A percentile compares a stretch with the other conserved stretches of the same genome.
phyloP scores from a whole-genome alignment of 2,329 filamentous ascomycete genomes.

The Aspergillus puulaauensis region DNA sequence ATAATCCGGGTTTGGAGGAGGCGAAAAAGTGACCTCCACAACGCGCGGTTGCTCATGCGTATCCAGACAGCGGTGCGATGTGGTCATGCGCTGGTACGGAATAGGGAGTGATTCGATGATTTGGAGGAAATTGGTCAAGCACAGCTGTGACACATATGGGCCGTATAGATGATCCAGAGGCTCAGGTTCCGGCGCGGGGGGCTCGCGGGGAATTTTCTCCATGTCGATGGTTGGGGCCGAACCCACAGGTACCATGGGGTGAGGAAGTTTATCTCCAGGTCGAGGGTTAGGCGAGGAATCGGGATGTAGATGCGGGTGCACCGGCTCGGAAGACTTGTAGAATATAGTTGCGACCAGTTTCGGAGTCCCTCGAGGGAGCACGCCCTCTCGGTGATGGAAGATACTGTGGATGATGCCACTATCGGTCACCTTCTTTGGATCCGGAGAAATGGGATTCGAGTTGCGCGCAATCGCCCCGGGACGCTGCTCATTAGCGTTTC shows the following conservation, averaged over 20 bases:
- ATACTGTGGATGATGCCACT: conserved; percentile 49
- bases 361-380: conserved; percentile 39
- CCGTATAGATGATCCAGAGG: conserved; percentile 57
- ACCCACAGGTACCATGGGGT: conserved; percentile 44
- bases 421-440: conserved; percentile 43
- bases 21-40: conserved; percentile 53
- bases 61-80: conserved; percentile 50
- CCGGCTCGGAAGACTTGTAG: conserved; percentile 46
- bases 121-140: conserved; percentile 56
- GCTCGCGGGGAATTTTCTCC: conserved; percentile 54
- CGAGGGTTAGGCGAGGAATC: conserved; percentile 42
- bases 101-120: conserved; percentile 51
- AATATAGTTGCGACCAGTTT: conserved; percentile 50
- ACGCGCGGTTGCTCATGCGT: conserved; percentile 49
- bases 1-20: conserved; percentile 49
- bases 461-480: conserved; percentile 29
- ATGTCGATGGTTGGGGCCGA: conserved; percentile 53
- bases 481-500: conserved; percentile 25
- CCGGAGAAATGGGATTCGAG: conserved; percentile 38
- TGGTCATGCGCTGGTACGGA: conserved; percentile 49
- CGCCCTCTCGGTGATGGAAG: conserved; percentile 42
- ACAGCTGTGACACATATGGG: conserved; percentile 54
- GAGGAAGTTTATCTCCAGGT: conserved; percentile 40
- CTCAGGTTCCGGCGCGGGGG: conserved; percentile 54
- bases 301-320: conserved; percentile 49